These are phyloP conservation scores for Wickerhamomyces pijperi DNA, from an alignment of 805 yeast genomes.

Conservation along the genomic window DNA sequence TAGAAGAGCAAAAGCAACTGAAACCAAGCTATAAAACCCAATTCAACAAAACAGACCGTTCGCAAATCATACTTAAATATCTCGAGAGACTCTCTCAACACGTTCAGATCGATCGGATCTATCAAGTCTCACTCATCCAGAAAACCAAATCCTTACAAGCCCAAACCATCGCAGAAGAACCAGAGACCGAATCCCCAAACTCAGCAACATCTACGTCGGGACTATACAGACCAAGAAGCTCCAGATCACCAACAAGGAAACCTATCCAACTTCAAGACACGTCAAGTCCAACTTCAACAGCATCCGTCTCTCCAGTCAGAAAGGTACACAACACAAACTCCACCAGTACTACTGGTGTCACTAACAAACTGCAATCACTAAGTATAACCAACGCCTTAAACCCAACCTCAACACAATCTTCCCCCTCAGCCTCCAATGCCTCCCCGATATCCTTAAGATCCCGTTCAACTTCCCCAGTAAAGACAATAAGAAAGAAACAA, in stretches of 20 bases:
- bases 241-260: constrained; percentile 15
- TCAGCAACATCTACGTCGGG: background rate
- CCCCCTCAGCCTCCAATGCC: too few relatives aligned
- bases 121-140: constrained; percentile 28
- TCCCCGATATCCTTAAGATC: constrained; percentile 11
- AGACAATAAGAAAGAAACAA: constrained; percentile 16
- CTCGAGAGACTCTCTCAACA: constrained; percentile 42
- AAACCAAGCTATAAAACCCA: constrained; percentile 13
- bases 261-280: constrained; percentile 1
- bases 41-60: constrained; percentile 30
- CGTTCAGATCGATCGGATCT: constrained; percentile 57
- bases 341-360: constrained; percentile 5
- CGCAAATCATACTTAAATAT: constrained; percentile 34
- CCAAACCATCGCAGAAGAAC: constrained; percentile 3
- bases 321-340: constrained; percentile 6
- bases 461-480: constrained; percentile 15
- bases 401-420: too few relatives aligned
- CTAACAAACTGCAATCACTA: constrained; percentile 5
- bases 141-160: constrained; percentile 1
- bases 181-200: constrained; percentile 2
- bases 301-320: constrained; percentile 6
- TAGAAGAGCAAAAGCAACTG: constrained; percentile 17
- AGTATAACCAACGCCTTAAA: too few relatives aligned
- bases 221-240: constrained; percentile 14
- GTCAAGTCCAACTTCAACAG: too few relatives aligned